Percentiles rank a stretch among this genome's conserved stretches.
These are phyloP conservation scores for Schoenoplectus tabernaemontani DNA, from an alignment of 202 grass and related monocot genomes.

Conservation along the genomic window DNA sequence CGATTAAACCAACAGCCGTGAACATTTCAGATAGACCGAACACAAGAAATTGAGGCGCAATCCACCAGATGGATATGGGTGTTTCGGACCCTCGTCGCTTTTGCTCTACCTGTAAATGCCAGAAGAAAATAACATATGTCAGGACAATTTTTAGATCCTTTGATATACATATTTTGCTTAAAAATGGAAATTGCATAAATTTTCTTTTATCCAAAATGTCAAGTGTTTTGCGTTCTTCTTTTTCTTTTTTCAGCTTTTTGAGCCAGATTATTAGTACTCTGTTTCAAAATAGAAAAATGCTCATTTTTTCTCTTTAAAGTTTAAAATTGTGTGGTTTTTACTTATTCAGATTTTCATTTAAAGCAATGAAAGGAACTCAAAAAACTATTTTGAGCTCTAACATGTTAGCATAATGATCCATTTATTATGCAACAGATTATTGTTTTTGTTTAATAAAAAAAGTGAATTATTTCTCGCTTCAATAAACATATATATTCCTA, in stretches of 20 bases:
- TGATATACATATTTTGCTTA: neutral
- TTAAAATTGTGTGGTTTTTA: neutral
- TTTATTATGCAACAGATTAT: no score
- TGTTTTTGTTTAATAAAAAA: no score
- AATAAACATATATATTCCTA: neutral
- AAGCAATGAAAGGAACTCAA: neutral
- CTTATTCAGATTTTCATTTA: neutral
- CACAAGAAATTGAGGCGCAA: constrained; percentile 78
- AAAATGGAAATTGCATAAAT: neutral
- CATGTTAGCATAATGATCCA: no score
- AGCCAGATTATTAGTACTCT: neutral
- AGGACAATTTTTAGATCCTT: neutral
- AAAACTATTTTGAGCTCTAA: no score
- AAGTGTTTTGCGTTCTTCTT: neutral
- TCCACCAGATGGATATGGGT: constrained; percentile 59
- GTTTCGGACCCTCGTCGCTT: constrained; percentile 15
- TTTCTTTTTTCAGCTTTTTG: neutral
- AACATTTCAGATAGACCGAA: constrained; percentile 97
- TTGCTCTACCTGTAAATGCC: constrained; percentile 34
- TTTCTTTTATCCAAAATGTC: neutral
- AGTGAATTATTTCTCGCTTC: no score
- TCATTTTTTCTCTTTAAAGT: neutral
- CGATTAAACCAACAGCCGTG: constrained; percentile 92
- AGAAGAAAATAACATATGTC: neutral
- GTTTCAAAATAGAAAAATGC: neutral